These are phyloP conservation scores for Xylariaceae sp. DNA, from an alignment of 2,329 filamentous ascomycete species.

Conservation along the genomic window DNA sequence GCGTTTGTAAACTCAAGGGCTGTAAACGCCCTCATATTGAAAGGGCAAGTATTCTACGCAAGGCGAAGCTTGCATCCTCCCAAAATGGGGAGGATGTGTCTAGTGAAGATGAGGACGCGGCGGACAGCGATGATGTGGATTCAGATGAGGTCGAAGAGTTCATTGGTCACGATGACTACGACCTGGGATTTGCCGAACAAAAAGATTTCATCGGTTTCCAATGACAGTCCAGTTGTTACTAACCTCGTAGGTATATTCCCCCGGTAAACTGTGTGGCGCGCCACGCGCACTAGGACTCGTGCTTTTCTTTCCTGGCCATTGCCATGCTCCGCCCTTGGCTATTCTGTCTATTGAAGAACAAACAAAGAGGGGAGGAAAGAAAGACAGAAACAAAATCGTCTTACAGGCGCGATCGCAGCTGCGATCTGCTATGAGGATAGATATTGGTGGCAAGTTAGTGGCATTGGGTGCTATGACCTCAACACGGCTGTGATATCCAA, in stretches of 20 bases:
- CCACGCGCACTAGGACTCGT: conserved; percentile 9
- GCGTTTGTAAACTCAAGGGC: conserved; percentile 72
- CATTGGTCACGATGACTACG: conserved; percentile 52
- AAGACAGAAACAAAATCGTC: not conserved
- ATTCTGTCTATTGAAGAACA: conserved; percentile 3
- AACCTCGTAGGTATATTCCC: conserved; percentile 21
- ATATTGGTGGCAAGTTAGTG: conserved; percentile 5
- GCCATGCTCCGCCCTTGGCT: conserved; percentile 9
- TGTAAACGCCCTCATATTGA: conserved; percentile 87
- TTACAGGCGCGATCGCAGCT: not conserved
- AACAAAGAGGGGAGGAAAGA: not conserved
- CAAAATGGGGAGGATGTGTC: conserved; percentile 65
- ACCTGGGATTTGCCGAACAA: conserved; percentile 53
- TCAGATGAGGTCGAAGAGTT: conserved; percentile 70
- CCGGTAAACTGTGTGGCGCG: conserved; percentile 10
- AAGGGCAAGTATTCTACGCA: conserved; percentile 74
- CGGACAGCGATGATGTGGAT: conserved; percentile 73
- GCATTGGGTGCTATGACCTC: conserved; percentile 11
- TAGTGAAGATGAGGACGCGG: conserved; percentile 69
- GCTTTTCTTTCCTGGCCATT: not conserved
- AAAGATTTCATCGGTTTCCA: conserved; percentile 56
- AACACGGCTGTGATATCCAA: conserved; percentile 17
- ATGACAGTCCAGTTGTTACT: conserved; percentile 28
- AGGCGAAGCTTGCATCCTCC: conserved; percentile 46
- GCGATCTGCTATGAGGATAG: conserved; percentile 6